phyloP scores from a whole-genome alignment of 179 eudicot species.

The Silene coronaria region DNA sequence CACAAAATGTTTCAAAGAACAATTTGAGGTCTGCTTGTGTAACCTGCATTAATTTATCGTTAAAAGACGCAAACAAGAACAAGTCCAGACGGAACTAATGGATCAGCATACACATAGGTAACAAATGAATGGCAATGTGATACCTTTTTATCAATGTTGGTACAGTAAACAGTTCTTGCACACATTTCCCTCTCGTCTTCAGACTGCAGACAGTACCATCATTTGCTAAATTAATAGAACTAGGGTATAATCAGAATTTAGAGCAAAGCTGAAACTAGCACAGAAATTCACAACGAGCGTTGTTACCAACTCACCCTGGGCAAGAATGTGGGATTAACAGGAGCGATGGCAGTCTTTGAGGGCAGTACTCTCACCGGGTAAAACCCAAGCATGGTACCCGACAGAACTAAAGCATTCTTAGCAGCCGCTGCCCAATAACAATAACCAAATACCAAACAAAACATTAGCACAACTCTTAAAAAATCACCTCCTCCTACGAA shows the following conservation, averaged over 20 bases:
- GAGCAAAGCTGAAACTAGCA: not conserved
- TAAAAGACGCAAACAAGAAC: not conserved
- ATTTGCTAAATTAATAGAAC: conserved; percentile 4
- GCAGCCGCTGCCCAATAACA: conserved; percentile 63
- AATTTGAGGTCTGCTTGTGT: conserved; percentile 73
- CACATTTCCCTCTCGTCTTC: conserved; percentile 51
- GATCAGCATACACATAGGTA: not conserved
- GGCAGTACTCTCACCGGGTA: conserved; percentile 92
- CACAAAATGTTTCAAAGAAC: conserved; percentile 78
- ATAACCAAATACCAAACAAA: conserved; percentile 2
- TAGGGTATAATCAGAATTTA: not conserved
- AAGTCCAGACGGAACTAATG: not conserved
- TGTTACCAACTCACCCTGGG: conserved; percentile 55
- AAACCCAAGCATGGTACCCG: conserved; percentile 89
- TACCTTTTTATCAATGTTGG: conserved; percentile 50
- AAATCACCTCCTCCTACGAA: conserved; percentile 4
- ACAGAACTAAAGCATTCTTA: conserved; percentile 71
- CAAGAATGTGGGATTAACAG: conserved; percentile 90
- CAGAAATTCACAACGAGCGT: not conserved
- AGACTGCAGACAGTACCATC: conserved; percentile 32
- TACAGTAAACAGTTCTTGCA: conserved; percentile 46
- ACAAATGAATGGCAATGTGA: not conserved
- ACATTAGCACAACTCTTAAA: conserved; percentile 5
- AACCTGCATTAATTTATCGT: conserved; percentile 39
- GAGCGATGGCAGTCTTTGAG: conserved; percentile 97